These are phyloP conservation scores for Glonium stellatum DNA, from an alignment of 495 filamentous ascomycete species.

Conservation along the genomic window DNA sequence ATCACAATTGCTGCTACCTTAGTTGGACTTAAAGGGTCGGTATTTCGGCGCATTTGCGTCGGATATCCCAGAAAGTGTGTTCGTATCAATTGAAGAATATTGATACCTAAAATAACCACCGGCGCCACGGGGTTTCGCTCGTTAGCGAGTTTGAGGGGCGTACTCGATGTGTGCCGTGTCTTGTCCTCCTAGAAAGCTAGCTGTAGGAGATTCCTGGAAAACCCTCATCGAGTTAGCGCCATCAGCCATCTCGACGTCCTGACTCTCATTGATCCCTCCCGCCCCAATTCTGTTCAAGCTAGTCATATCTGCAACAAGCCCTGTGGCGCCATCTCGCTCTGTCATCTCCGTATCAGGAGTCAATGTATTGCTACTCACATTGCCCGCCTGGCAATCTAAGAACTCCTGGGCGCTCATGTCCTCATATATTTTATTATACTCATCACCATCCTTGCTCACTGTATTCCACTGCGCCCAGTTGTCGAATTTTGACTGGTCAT, in stretches of 20 bases:
- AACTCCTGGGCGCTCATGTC: conserved; percentile 8
- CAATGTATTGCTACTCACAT: conserved; percentile 15
- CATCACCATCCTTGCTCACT: neutral
- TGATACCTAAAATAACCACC: neutral
- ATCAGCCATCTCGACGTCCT: neutral
- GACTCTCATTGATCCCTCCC: neutral
- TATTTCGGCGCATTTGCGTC: no score
- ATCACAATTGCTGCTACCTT: no score
- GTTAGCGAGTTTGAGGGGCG: neutral
- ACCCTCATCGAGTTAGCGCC: neutral
- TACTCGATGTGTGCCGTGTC: neutral
- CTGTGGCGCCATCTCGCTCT: neutral
- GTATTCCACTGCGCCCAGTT: neutral
- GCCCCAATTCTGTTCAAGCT: neutral
- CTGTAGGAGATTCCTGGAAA: neutral
- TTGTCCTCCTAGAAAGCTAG: neutral
- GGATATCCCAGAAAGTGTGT: neutral
- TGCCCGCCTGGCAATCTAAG: conserved; percentile 1
- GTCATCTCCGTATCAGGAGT: conserved; percentile 23
- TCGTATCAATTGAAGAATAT: neutral
- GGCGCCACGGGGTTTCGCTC: neutral
- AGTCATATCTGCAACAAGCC: neutral
- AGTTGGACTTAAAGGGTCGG: no score
- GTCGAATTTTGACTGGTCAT: neutral
- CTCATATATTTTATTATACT: neutral